Base-by-base conservation (phyloP, 163 green algal species). In the Coccomyxa subellipsoidea region DNA sequence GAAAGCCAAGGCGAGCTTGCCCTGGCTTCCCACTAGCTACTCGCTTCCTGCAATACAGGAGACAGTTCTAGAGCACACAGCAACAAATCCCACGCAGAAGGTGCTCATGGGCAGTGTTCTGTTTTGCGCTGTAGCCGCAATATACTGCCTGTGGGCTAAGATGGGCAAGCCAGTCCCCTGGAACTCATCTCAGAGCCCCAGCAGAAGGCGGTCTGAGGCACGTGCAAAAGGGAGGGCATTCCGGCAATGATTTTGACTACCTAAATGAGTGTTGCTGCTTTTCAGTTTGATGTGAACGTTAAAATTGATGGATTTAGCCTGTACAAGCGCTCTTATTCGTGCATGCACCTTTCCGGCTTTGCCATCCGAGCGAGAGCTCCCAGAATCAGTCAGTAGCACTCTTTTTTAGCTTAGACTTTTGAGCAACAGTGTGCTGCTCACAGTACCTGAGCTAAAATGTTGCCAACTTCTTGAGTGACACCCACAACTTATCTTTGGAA, bases 11-110 rank as follows among this genome's bases (percentile, higher is more conserved):
- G 10, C 31, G 23, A 53, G 27, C 72, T 40, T 78, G 31, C 72
- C 36, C 29, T 78, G 72, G 72, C 72, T 78, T 21, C 72, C 72
- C 29, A 78, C 31, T 31, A 59, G 31, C 27, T 78, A 53, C 37
- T n/a, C 72, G 1, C 37, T 78, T 15, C 37, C 72, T 23, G 66
- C 66, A 8, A 73, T 73, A 73, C 66, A 73, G 66, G 29, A 73
- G 66, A 34, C 27, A n/a, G 66, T 73, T n/a, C 31, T 73, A 23
- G 66, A 34, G 29, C 66, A 73, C 29, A 73, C 66, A 18, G n/a
- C 29, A 18, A 73, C 29, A 6, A 36, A 34, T 34, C 18, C 18
- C 27, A 73, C 66, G 27, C 66, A 73, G 66, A 34, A 32, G n/a
- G 4, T 73, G 10, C 66, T 73, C 2, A 8, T 73, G 27, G 66